phyloP scores from a whole-genome alignment of 306 rosid species.

The Potentilla sterilis region DNA sequence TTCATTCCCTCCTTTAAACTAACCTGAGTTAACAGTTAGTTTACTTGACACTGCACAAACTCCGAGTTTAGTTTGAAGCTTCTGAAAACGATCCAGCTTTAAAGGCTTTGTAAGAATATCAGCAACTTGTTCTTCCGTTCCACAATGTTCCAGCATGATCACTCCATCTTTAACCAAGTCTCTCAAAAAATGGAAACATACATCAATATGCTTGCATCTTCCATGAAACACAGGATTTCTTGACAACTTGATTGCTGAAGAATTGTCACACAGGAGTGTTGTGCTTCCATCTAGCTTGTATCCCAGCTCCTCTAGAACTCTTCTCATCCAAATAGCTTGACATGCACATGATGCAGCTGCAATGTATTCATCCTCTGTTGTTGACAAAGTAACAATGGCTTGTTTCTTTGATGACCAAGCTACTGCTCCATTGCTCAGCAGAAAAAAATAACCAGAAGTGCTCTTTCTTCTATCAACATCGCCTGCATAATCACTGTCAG shows the following conservation, averaged over 20 bases:
- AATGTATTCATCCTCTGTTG: background rate
- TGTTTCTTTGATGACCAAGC: background rate
- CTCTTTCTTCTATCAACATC: background rate
- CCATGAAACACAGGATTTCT: background rate
- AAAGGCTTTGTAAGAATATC: background rate
- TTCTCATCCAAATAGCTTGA: background rate
- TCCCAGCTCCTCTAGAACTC: background rate
- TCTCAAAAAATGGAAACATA: background rate
- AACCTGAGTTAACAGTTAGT: background rate
- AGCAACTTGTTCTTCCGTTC: background rate
- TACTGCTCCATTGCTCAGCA: background rate
- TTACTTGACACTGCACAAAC: background rate
- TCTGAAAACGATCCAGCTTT: background rate
- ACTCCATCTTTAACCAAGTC: background rate
- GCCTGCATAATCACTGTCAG: background rate
- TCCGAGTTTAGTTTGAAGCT: background rate
- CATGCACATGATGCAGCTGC: background rate
- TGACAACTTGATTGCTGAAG: background rate
- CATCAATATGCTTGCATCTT: background rate
- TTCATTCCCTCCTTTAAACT: background rate
- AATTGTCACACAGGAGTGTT: background rate
- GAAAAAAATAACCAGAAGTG: background rate
- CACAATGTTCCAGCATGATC: background rate
- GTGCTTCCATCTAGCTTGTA: background rate
- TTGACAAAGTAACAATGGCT: background rate